Base-by-base conservation (phyloP, 139 green algal species). In the Volvox africanus region DNA sequence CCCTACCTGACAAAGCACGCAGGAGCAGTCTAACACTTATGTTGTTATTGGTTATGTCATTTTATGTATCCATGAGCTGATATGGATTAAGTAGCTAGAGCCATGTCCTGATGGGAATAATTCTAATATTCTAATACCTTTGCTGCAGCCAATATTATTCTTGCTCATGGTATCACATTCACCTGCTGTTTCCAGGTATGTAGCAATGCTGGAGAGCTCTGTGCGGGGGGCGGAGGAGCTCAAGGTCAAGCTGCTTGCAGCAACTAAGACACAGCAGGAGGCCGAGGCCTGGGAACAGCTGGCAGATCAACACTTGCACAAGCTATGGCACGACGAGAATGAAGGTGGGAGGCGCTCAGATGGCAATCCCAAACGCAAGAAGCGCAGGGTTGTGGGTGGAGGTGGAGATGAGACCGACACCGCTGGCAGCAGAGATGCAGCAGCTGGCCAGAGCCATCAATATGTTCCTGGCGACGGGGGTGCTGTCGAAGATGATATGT, bases 181-280 rank as follows among this genome's bases (percentile, higher is more conserved):
- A 55, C 9, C 9, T 55, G 9, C 44, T 9, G 44, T 55, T 55
- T 55, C 44, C 32, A 89, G 84, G 84, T 89, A 81, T 21, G 28
- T 30, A 17, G 26, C 14, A 12, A n/a, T 68, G 68, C 84, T 89
- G 12, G 3, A 28, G 36, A 20, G 9, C 2, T 30, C 68, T 17
- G 84, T 89, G 36, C 16, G 3, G 5, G 11, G 30, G 30, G 67
- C 35, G 68, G 84, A 89, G 84, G 16, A n/a, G 84, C 68, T 89
- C 26, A 35, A 32, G 36, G 36, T 89, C 26, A 75, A 81, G 84
- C 68, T 89, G 36, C 30, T n/a, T 14, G 21, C 73, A 1, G 84
- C 68, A 69, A 37, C 12, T 24, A 50, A 61, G 36, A 21, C 65
- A 36, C 5, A 17, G 30, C 20, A 88, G 82, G 68, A 44, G 26